Evolutionary conservation across 352 stramenopile species (phyloP).

Genomic region (Phytophthora melonis): DNA sequence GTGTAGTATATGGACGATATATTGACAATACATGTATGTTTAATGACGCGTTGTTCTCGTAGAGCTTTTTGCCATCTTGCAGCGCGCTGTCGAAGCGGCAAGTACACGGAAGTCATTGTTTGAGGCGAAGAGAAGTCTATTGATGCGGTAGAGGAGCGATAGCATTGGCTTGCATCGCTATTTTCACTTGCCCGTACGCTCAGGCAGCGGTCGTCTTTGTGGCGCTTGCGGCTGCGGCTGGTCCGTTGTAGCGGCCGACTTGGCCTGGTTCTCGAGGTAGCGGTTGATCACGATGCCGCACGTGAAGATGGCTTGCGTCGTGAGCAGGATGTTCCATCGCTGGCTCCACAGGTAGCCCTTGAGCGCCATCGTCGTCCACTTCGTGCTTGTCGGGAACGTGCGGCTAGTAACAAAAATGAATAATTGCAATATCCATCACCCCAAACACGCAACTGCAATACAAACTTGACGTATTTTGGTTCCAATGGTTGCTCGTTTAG

Average conservation of each 20-base stretch:
- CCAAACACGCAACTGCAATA: background rate
- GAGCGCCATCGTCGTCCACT: slow-evolving; percentile 49
- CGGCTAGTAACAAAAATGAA: slow-evolving; percentile 7
- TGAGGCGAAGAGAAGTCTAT: background rate
- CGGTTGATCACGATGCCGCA: slow-evolving; percentile 69
- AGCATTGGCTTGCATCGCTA: background rate
- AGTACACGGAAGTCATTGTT: background rate
- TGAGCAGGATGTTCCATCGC: slow-evolving; percentile 83
- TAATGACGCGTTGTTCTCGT: background rate
- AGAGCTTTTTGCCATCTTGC: background rate
- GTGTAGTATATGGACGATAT: background rate
- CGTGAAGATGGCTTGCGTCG: slow-evolving; percentile 76
- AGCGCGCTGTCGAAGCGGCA: background rate
- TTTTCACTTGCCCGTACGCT: slow-evolving; percentile 23
- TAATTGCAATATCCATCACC: background rate
- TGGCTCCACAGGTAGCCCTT: slow-evolving; percentile 68
- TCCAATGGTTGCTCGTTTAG: background rate
- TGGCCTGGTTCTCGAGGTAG: slow-evolving; percentile 44
- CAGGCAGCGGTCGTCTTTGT: slow-evolving; percentile 6
- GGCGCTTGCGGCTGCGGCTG: slow-evolving; percentile 18
- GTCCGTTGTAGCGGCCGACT: background rate
- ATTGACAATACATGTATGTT: background rate
- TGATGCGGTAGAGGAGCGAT: background rate
- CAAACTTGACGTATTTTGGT: background rate
- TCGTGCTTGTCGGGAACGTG: slow-evolving; percentile 9